These are phyloP conservation scores for Pestalotiopsis sp. DNA, from an alignment of 2,329 filamentous ascomycete species.

Conservation along the genomic window DNA sequence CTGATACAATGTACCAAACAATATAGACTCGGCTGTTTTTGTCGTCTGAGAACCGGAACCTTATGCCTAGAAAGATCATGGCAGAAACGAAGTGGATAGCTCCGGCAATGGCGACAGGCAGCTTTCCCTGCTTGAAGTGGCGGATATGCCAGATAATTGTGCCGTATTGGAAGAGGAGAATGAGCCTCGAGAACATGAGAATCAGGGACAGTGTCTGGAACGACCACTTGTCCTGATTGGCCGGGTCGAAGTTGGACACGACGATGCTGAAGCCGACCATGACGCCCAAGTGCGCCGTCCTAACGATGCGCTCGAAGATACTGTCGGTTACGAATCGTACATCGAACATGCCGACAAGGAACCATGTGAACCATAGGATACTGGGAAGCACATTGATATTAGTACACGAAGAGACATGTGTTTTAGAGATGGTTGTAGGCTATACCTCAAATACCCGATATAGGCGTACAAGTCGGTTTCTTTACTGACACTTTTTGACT, in stretches of 20 bases:
- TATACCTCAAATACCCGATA: slow-evolving; percentile 53
- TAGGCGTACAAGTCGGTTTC: slow-evolving; percentile 38
- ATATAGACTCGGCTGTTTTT: slow-evolving; percentile 36
- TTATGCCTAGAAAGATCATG: slow-evolving; percentile 42
- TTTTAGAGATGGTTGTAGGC: slow-evolving; percentile 9
- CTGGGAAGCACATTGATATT: slow-evolving; percentile 17
- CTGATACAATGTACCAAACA: slow-evolving; percentile 57
- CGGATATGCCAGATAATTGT: slow-evolving; percentile 46
- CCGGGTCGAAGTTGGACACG: slow-evolving; percentile 45
- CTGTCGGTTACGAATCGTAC: slow-evolving; percentile 67
- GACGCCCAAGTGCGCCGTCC: slow-evolving; percentile 61
- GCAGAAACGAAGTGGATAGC: slow-evolving; percentile 36
- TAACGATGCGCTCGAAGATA: slow-evolving; percentile 62
- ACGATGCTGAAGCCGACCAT: slow-evolving; percentile 68
- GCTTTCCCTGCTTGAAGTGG: slow-evolving; percentile 37
- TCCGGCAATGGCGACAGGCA: slow-evolving; percentile 37
- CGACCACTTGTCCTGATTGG: slow-evolving; percentile 33
- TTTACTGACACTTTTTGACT: slow-evolving; percentile 24
- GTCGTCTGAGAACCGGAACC: slow-evolving; percentile 37
- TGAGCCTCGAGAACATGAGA: slow-evolving; percentile 53
- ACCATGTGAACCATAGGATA: slow-evolving; percentile 67
- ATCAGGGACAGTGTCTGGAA: slow-evolving; percentile 47
- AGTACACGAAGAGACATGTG: background rate
- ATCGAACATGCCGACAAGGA: slow-evolving; percentile 64
- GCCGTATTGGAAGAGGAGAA: slow-evolving; percentile 55